These are phyloP conservation scores for Quercus bicolor DNA, from an alignment of 306 rosid genomes.

Conservation along the genomic window DNA sequence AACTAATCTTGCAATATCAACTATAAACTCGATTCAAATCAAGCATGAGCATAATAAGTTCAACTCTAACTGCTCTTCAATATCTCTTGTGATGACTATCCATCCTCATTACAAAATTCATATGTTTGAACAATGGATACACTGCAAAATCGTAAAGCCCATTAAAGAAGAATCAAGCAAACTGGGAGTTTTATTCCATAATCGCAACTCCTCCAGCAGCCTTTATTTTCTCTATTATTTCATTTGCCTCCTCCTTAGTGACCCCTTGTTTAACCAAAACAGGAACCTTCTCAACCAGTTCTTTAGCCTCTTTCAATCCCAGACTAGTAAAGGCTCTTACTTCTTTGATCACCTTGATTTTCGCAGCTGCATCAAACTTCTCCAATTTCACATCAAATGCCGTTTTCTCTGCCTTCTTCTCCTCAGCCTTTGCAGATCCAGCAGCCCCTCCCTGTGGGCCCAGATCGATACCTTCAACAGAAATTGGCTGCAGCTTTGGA, in stretches of 20 bases:
- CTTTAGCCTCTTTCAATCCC: conserved; percentile 9
- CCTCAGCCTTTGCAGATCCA: conserved; percentile 5
- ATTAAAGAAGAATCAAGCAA: neutral
- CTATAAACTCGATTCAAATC: neutral
- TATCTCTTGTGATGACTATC: neutral
- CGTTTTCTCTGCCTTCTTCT: neutral
- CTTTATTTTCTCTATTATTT: conserved; percentile 1
- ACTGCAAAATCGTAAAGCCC: neutral
- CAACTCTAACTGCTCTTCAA: neutral
- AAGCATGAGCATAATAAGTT: neutral
- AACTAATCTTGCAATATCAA: neutral
- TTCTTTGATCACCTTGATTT: conserved; percentile 10
- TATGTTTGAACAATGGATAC: neutral
- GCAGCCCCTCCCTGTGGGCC: neutral
- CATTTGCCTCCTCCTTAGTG: conserved; percentile 7
- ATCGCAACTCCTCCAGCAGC: neutral
- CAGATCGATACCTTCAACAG: neutral
- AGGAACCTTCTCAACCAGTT: conserved; percentile 2
- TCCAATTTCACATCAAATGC: conserved; percentile 4
- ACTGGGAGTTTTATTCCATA: neutral
- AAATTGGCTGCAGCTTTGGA: conserved; percentile 7
- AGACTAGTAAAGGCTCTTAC: conserved; percentile 1
- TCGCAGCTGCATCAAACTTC: neutral
- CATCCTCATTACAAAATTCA: neutral
- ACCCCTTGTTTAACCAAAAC: neutral